Base-by-base conservation (phyloP, 2,329 filamentous ascomycete species). In the Lizonia empirigonia region DNA sequence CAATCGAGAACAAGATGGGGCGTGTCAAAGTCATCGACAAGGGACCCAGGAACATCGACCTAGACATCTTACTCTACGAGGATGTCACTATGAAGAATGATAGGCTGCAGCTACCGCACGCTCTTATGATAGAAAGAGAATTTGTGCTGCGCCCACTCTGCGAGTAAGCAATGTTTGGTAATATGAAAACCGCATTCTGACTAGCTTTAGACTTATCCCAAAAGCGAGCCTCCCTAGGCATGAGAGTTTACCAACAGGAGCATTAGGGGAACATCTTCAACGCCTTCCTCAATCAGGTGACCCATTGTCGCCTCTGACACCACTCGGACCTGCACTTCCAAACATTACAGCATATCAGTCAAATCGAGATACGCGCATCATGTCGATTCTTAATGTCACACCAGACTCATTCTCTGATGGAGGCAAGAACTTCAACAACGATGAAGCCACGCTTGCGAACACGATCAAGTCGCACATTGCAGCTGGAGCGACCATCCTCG, bases 351-450 rank as follows among this genome's bases (percentile, higher is more conserved):
- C 67, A 7, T 55, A 59, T n/a, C 57, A 61, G n/a, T 37, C 54
- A 10, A 19, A 50, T 5, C 62, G 67, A 23, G 41, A 77, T 44
- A 97, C 93, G 0, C 84, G 85, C 36, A 76, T 97, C 60, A 99
- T 99, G 94, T 90, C 89, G 46, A 96, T 99, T 58, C 80, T 97
- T 36, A 99, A 99, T 74, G 77, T 96, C 44, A 97, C 94, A 0
- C 93, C 93, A 0, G 93, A 99, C 75, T 97, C 93, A 8, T 99
- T 99, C 77, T 97, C 93, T 1, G 92, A 97, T 68, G 93, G 91
- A 44, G 91, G 91, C 7, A 67, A 78, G 7, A 83, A 69, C 35
- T 69, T 61, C 44, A 57, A 64, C 35, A 44, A 74, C 10, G 78
- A 83, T 56, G 55, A 76, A 1, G 55, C 72, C 19, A 62, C 76